phyloP scores from a whole-genome alignment of 768 basidiomycete species.

The Mycena floridula region DNA sequence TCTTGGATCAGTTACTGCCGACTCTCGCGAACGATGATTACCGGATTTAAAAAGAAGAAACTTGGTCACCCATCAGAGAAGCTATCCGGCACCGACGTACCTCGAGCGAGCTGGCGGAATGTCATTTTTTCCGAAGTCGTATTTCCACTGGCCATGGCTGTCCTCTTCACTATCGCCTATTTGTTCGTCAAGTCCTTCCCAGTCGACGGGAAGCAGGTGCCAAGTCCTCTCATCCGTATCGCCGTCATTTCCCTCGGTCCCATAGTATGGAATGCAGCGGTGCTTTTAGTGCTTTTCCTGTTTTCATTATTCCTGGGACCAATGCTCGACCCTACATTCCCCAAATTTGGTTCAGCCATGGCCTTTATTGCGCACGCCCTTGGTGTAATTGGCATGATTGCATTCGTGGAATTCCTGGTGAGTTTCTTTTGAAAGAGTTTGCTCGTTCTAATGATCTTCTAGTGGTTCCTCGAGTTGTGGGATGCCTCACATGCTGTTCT shows the following conservation, averaged over 20 bases:
- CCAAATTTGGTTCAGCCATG: conserved; percentile 88
- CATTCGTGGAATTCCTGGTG: conserved; percentile 95
- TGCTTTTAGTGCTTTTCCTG: conserved; percentile 84
- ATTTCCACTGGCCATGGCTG: conserved; percentile 80
- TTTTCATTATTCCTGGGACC: conserved; percentile 91
- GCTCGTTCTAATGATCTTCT: conserved; percentile 4
- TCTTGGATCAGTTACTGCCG: conserved; percentile 99
- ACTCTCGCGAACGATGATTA: conserved; percentile 95
- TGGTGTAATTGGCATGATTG: conserved; percentile 82
- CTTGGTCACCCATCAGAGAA: conserved; percentile 97
- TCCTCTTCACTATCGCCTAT: conserved; percentile 83
- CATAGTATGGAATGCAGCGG: conserved; percentile 89
- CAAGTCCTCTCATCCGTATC: conserved; percentile 87
- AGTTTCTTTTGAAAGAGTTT: conserved; percentile 21
- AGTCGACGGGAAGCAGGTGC: conserved; percentile 52
- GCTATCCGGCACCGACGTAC: conserved; percentile 90
- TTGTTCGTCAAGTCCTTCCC: conserved; percentile 92
- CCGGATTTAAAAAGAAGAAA: conserved; percentile 99
- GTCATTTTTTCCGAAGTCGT: conserved; percentile 85
- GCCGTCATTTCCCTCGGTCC: conserved; percentile 91
- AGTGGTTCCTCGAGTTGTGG: conserved; percentile 97
- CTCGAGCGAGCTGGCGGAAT: conserved; percentile 88
- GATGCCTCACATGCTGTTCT: conserved; percentile 88
- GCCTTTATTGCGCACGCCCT: conserved; percentile 84
- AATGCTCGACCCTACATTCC: conserved; percentile 77